These are phyloP conservation scores for Coniochaeta pulveracea DNA, from an alignment of 2,329 filamentous ascomycete genomes.

Conservation along the genomic window DNA sequence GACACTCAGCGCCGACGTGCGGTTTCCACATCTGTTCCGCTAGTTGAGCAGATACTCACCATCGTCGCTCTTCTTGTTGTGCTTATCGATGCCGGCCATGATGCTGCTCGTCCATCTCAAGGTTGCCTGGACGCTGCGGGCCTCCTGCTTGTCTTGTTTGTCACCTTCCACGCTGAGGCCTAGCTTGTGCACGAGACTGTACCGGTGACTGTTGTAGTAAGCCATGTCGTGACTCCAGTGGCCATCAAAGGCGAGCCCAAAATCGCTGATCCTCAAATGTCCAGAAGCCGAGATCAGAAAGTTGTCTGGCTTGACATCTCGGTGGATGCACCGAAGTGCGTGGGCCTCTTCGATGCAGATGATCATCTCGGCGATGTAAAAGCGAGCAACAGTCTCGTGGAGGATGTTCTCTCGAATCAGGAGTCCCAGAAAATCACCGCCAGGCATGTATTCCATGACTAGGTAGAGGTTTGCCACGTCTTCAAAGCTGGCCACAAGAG, in stretches of 20 bases:
- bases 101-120: constrained; percentile 28
- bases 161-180: constrained; percentile 67
- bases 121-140: constrained; percentile 21
- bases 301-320: constrained; percentile 95
- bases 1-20: constrained; percentile 68
- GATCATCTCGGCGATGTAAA: constrained; percentile 94
- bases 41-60: constrained; percentile 51
- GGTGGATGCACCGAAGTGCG: constrained; percentile 79
- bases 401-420: constrained; percentile 78
- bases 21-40: constrained; percentile 58
- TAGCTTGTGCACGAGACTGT: constrained; percentile 66
- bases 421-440: constrained; percentile 83
- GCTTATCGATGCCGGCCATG: constrained; percentile 24
- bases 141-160: constrained; percentile 51
- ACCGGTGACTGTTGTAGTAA: constrained; percentile 77
- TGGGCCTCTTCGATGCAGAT: constrained; percentile 90
- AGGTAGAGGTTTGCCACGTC: constrained; percentile 77
- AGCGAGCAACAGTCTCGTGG: constrained; percentile 66
- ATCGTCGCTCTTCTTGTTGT: constrained; percentile 21
- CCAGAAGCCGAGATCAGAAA: constrained; percentile 83
- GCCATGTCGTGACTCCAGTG: constrained; percentile 87
- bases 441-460: constrained; percentile 97
- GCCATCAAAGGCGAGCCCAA: constrained; percentile 88
- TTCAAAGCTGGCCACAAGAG: constrained; percentile 80
- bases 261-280: constrained; percentile 92